Base-by-base conservation (phyloP, 2,329 filamentous ascomycete species). In the Phoma sp. region DNA sequence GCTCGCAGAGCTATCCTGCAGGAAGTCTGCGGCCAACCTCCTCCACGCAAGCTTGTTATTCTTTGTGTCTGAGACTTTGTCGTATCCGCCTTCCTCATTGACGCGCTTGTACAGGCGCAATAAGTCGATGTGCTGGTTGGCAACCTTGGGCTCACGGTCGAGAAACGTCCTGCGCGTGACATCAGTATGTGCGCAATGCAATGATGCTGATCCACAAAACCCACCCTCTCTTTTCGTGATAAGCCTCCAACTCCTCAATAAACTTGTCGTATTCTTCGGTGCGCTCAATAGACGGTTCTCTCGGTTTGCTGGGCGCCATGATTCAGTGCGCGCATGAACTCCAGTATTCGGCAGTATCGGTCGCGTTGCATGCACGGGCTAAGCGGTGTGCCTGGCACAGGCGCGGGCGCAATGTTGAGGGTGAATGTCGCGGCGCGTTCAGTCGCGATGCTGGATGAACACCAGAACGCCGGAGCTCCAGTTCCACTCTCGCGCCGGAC, bases 31-130 rank as follows among this genome's bases (percentile, higher is more conserved):
- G 11, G 89, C 90, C 66, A 96, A 83, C 65, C 86, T 87, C 60
- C 91, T 85, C 92, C 92, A 96, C 45, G 90, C 89, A 60, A 96
- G 83, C 79, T 93, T 95, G 73, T 93, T 77, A 86, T 88, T 57
- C 85, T 92, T 72, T 23, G 78, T 82, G 60, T 82, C 79, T 18
- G 79, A 82, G 42, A 93, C 85, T 71, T 88, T 88, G 76, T 96
- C 92, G 73, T 96, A 96, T 53, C 92, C 92, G 47, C 92, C 92
- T 65, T 87, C 86, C 18, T 84, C 84, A 47, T 90, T 83, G 15
- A 96, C 89, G 62, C 87, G 83, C 59, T 89, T 88, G 80, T 91
- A 96, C 25, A 96, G 83, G 67, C 89, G 88, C 70, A 87, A 80
- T 23, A 96, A 81, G 68, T 96, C 90, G 57, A 96, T 83, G 60